These are phyloP conservation scores for Aspergillus novoparasiticus DNA, from an alignment of 2,329 filamentous ascomycete species.

Conservation along the genomic window DNA sequence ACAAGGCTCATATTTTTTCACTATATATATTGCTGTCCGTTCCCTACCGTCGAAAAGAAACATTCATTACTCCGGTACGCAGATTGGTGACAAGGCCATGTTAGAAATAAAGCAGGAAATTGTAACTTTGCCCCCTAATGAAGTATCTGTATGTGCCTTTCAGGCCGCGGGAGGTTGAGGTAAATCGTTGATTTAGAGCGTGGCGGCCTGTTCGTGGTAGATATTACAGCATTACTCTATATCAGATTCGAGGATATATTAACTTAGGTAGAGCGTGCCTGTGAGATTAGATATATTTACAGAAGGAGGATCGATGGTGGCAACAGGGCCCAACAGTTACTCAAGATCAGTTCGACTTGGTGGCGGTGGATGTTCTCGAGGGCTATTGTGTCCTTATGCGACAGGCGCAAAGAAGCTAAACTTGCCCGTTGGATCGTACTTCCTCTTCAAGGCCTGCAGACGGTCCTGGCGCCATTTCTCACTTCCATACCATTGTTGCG, in stretches of 20 bases:
- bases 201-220: not conserved
- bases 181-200: not conserved
- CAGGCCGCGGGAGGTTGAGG: not conserved
- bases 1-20: not conserved
- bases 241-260: not conserved
- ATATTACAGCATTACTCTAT: too few relatives aligned
- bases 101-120: rapidly evolving
- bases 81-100: not conserved
- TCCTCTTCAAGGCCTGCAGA: conserved; percentile 34
- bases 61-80: not conserved
- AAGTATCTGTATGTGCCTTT: not conserved
- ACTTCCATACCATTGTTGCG: conserved; percentile 31
- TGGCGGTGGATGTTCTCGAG: not conserved
- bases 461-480: conserved; percentile 37
- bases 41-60: too few relatives aligned
- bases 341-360: not conserved
- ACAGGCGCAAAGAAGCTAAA: conserved; percentile 30
- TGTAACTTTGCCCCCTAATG: rapidly evolving
- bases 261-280: not conserved
- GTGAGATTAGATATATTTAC: not conserved
- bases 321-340: not conserved
- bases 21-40: not conserved
- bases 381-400: not conserved
- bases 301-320: not conserved
- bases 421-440: conserved; percentile 38